Base-by-base conservation (phyloP, 148 eudicot species). In the Rhododendron ovatum region DNA sequence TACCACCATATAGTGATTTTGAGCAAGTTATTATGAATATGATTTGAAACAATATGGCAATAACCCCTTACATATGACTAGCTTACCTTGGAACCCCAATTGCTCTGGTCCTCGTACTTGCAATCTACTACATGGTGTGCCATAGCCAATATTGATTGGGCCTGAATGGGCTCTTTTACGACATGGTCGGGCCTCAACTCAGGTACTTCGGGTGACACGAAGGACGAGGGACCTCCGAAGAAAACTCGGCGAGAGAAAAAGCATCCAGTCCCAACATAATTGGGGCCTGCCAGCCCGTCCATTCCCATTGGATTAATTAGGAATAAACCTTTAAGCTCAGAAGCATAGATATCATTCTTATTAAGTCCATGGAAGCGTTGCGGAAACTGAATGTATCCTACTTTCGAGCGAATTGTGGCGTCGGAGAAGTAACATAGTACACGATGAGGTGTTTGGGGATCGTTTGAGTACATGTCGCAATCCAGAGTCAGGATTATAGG, bases 401-500 rank as follows among this genome's bases (percentile, higher is more conserved):
- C 82, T 8, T 81, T 89, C 65, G 94, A 90, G n/a, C 22, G 67
- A 18, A 76, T 28, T 11, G 35, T 15, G 18, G 89, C 88, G 41
- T 92, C 94, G 1, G 35, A 33, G 63, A 95, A 89, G 87, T 90
- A 94, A 82, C 98, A 95, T 67, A 95, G 78, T 2, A 82, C 90
- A 13, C 92, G 89, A 14, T 83, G 93, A 33, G 91, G 43, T 8
- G 95, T 93, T 86, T 67, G 82, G 73, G 96, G 94, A 86, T 95
- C 95, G 5, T 94, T 95, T 0, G 98, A 95, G 76, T 88, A 89
- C 88, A 91, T 92, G 86, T 95, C 98, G 53, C 98, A 95, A 47
- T 95, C 98, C 81, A 95, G 81, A 30, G 93, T 90, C 78, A 95
- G 82, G 11, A 95, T 71, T 28, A 95, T 85, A 5, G 96, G 95